Evolutionary conservation across 352 stramenopile species (phyloP).

Genomic region (Phytophthora capsici): DNA sequence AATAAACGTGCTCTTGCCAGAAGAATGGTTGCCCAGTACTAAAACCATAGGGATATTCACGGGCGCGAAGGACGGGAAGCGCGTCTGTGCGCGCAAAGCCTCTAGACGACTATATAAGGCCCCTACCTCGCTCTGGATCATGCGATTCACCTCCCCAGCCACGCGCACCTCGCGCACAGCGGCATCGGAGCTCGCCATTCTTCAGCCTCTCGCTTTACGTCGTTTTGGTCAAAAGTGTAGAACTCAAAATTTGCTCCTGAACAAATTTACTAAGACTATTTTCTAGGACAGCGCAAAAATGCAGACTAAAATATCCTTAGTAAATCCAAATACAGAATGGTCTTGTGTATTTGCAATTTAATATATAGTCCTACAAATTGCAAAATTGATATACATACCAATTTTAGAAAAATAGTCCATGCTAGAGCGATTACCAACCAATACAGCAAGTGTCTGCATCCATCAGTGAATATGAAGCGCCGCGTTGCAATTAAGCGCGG

Average conservation of each 20-base stretch:
- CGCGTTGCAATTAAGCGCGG: constrained; percentile 65
- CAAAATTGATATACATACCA: too few species aligned
- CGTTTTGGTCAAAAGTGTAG: too few species aligned
- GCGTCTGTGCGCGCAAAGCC: constrained; percentile 61
- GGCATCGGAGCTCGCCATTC: constrained; percentile 21
- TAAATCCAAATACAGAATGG: too few species aligned
- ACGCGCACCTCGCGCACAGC: constrained; percentile 41
- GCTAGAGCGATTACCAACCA: constrained; percentile 32
- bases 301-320: too few species aligned
- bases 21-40: constrained; percentile 88
- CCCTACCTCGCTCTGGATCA: constrained; percentile 82
- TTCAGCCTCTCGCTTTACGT: too few species aligned
- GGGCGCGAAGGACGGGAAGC: constrained; percentile 81
- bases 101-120: constrained; percentile 78
- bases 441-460: constrained; percentile 17
- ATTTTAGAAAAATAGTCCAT: background rate
- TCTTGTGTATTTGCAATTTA: too few species aligned
- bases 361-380: too few species aligned
- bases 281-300: too few species aligned
- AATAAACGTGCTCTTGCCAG: constrained; percentile 89
- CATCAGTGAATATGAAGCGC: constrained; percentile 35
- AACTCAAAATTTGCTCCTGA: too few species aligned
- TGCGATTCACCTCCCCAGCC: constrained; percentile 83
- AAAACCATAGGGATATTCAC: constrained; percentile 87
- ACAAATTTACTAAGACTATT: too few species aligned